phyloP scores from a whole-genome alignment of 306 rosid genomes.

The Prunus persica region Prunus_persica_NCBIv2 NC_034012.1:4319001-4319500 shows the following conservation, averaged over 20 bases:
- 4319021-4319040: neutral
- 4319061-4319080: slow-evolving; percentile 25
- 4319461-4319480: no score
- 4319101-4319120: no score
- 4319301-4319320: neutral
- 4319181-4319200: slow-evolving; percentile 3
- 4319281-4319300: neutral
- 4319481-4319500: no score
- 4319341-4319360: neutral
- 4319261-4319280: neutral
- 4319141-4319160: slow-evolving; percentile 7
- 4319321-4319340: neutral
- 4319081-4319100: neutral
- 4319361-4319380: neutral
- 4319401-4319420: no score
- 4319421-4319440: no score
- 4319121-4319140: slow-evolving; percentile 4
- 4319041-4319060: slow-evolving; percentile 63
- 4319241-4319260: slow-evolving; percentile 14
- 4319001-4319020: neutral
- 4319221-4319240: no score
- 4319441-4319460: no score
- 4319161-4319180: slow-evolving; percentile 6
- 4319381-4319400: no score
- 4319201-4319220: neutral